Evolutionary conservation across 805 yeast genomes (phyloP), one percentile per base, ranked within the genome.

Genomic region (Torulaspora maleeae): DNA sequence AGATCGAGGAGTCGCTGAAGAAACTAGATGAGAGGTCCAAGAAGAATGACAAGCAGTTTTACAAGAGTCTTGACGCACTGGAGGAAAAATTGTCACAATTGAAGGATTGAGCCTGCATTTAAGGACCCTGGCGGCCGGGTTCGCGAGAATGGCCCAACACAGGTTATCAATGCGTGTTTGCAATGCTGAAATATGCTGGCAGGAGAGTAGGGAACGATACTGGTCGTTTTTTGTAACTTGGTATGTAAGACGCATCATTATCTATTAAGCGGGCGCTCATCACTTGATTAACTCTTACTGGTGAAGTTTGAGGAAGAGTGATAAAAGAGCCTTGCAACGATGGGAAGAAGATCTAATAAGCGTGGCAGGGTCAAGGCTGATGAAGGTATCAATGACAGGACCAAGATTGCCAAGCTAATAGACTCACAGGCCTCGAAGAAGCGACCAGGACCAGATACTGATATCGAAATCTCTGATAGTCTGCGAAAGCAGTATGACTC

Each of bases 1-100:
- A 55, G 10, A 59, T 64, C 17, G 63, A 64, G 44, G 49, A 51
- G 25, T 45, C 60, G 1, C 33, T 64, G 22, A 47, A 50, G 16
- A 55, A 51, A 13, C 41, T 63, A 5, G 44, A 55, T 38, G 28
- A 44, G 3, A 46, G 50, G n/a, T 39, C 56, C 13, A 38, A 49
- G 5, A 41, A 37, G 2, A 56, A 59, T 29, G 64, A 62, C 29
- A 44, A 47, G 16, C 54, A 51, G 10, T 60, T 64, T 38, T 38
- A 48, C 12, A 39, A 45, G 25, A 45, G 51, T 20, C 48, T 58
- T 7, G 41, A 51, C 2, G 38, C 44, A 1, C 50, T 64, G 12
- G 63, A 63, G 32, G 44, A 51, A 13, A 54, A 52, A 33, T 30
- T 64, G 9, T 49, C 51, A 11, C 40, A 49, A 6, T 19, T 53